A percentile compares a stretch with the other conserved stretches of the same genome.
Evolutionary conservation across 2,329 filamentous ascomycete genomes (phyloP).

Genomic region (Microsporum canis): DNA sequence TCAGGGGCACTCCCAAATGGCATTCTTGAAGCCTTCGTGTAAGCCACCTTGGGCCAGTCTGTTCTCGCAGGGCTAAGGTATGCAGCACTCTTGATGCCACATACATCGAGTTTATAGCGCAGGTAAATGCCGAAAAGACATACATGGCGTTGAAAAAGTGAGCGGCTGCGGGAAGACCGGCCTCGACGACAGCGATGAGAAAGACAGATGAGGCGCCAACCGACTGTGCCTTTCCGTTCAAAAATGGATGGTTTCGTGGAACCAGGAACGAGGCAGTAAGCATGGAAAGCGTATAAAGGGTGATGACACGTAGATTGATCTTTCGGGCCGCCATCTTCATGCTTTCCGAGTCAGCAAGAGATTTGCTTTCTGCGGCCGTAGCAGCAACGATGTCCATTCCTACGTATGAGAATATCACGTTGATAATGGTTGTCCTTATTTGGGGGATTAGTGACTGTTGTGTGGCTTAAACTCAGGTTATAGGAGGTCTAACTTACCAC

Average conservation of each 20-base stretch:
- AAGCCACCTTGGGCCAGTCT: constrained; percentile 34
- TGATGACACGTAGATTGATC: constrained; percentile 34
- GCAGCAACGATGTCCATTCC: constrained; percentile 36
- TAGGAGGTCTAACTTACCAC: constrained; percentile 22
- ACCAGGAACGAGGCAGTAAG: constrained; percentile 36
- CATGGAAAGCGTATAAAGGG: constrained; percentile 34
- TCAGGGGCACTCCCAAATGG: constrained; percentile 30
- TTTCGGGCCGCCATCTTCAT: constrained; percentile 38
- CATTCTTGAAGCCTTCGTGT: constrained; percentile 28
- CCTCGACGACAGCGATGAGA: constrained; percentile 33
- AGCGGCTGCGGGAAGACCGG: constrained; percentile 28
- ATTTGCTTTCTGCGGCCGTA: constrained; percentile 35
- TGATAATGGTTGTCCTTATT: constrained; percentile 34
- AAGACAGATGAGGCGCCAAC: constrained; percentile 29
- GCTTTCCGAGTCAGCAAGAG: constrained; percentile 32
- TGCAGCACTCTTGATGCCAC: constrained; percentile 34
- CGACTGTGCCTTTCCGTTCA: constrained; percentile 32
- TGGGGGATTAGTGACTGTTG: constrained; percentile 9
- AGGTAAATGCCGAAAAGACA: constrained; percentile 35
- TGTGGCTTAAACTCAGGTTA: constrained; percentile 8
- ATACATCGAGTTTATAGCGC: constrained; percentile 35
- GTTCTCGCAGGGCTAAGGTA: constrained; percentile 30
- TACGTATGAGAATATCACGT: constrained; percentile 35
- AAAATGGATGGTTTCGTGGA: constrained; percentile 31
- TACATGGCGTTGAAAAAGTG: constrained; percentile 38